Evolutionary conservation across 2,329 filamentous ascomycete genomes (phyloP), one percentile per base, ranked within the genome.

Genomic region (Botrytis sinoallii): DNA sequence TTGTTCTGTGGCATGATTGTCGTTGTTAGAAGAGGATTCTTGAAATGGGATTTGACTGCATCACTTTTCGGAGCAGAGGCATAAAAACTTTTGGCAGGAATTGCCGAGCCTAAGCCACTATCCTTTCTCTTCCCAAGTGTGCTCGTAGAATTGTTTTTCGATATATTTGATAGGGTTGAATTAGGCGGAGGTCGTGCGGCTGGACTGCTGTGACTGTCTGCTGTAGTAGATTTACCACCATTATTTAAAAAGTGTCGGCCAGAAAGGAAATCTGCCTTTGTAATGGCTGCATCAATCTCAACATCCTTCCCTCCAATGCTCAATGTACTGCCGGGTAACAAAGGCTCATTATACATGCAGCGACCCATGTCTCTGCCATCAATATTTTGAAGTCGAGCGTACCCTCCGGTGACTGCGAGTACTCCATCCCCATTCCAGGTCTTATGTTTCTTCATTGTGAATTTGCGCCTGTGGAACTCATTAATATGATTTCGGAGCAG

Each of bases 361-460:
- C 85, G 87, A 2, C 90, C 91, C 81, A 93, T 86, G 32, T 90
- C 87, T 79, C 86, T 87, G 4, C 91, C 91, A 0, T 86, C 86
- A 18, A 88, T 85, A 79, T 93, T 89, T 74, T 89, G 87, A 25
- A 93, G 84, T 71, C 84, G 85, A 6, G 87, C 90, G 78, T 87
- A 87, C 6, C 89, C 89, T 52, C 85, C 86, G 3, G 83, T 82
- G 5, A 91, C 84, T 6, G 85, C 84, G 14, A 93, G 84, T 3
- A 92, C 85, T 2, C 90, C 91, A 81, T 93, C 91, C 3, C 91
- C 91, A 78, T 93, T 91, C 91, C 91, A 93, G 8, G 90, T 93
- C 80, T 93, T 93, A 81, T 93, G 89, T 82, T 93, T 93, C 81
- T 92, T 93, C 9, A 84, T 87, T 0, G 90, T 92, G 70, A 87